These are phyloP conservation scores for Mortierella polycephala DNA, from an alignment of 371 early-diverging fungal species.

Conservation along the genomic window DNA sequence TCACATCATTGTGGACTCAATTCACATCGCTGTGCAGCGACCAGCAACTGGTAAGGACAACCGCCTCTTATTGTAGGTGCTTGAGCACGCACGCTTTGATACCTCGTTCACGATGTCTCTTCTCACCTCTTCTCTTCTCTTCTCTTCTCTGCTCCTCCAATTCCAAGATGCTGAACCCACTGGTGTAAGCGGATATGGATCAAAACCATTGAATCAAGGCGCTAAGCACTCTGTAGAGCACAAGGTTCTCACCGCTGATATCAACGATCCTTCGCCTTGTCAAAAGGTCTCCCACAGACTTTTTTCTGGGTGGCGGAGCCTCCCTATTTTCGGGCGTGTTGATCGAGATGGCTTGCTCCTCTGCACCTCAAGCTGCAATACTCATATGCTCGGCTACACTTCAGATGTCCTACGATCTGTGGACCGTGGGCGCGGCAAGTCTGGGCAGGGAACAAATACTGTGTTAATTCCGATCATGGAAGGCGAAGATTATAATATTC, in stretches of 20 bases:
- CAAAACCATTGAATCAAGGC: not conserved
- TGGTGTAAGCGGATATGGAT: not conserved
- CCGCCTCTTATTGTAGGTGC: no score
- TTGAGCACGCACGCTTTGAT: not conserved
- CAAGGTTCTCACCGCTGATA: not conserved
- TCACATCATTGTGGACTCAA: not conserved
- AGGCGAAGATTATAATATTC: constrained; percentile 4
- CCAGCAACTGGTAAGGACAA: not conserved
- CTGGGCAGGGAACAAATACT: constrained; percentile 8
- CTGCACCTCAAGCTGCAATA: constrained; percentile 9
- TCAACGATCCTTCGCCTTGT: not conserved
- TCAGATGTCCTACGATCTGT: constrained; percentile 4
- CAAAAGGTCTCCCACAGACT: not conserved
- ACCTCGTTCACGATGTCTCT: not conserved
- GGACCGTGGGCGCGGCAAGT: constrained; percentile 11
- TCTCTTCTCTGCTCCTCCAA: not conserved
- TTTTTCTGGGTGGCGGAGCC: constrained; percentile 7
- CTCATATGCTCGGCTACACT: constrained; percentile 8
- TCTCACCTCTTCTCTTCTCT: not conserved
- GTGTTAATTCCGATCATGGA: constrained; percentile 8
- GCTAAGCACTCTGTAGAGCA: not conserved
- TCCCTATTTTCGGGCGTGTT: not conserved
- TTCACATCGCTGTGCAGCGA: not conserved
- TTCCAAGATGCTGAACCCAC: not conserved
- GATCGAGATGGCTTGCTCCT: constrained; percentile 15